Base-by-base conservation (phyloP, 495 filamentous ascomycete genomes). In the Aspergillus indologenus region DNA sequence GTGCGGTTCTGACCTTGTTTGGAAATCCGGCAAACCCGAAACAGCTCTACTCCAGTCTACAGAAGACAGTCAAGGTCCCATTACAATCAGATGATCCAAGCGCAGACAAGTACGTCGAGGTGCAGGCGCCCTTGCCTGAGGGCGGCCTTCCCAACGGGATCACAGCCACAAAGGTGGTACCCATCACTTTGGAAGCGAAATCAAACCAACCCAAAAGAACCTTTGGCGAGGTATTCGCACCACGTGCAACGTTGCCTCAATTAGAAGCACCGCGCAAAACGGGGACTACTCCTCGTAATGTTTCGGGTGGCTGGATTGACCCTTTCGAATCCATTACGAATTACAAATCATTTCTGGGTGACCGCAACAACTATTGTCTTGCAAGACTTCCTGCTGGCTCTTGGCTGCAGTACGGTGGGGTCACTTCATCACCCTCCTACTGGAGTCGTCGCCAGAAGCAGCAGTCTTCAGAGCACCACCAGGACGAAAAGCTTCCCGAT, bases 41-140 rank as follows among this genome's bases (percentile, higher is more conserved):
- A 62, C 90, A 93, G 54, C 77, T 96, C 17, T 96, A 91, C 70
- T 91, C 91, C 15, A 95, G 91, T 71, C 73, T 92, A 23, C 87
- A 88, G 61, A 82, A 82, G 59, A 75, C 81, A 3, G 61, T 69
- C 53, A 72, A 70, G 47, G 66, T 75, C 44, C 63, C 65, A 14
- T 54, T 73, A 20, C 65, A 65, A 21, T 73, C 70, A 20, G 65
- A 75, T 15, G 77, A 80, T n/a, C 61, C 69, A 20, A 64, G 70
- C 17, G 56, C 71, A 24, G 68, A 79, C 57, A 79, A 81, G 52
- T 75, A 76, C 18, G 72, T 77, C n/a, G 74, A 77, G 45, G 73
- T 77, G 23, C 70, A 76, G 46, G 66, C 73, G 23, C 65, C 74
- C 17, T 71, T 95, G 22, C 79, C 76, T 46, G 90, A 91, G 56